phyloP scores from a whole-genome alignment of 495 filamentous ascomycete genomes.

The Alectoria sarmentosa region DNA sequence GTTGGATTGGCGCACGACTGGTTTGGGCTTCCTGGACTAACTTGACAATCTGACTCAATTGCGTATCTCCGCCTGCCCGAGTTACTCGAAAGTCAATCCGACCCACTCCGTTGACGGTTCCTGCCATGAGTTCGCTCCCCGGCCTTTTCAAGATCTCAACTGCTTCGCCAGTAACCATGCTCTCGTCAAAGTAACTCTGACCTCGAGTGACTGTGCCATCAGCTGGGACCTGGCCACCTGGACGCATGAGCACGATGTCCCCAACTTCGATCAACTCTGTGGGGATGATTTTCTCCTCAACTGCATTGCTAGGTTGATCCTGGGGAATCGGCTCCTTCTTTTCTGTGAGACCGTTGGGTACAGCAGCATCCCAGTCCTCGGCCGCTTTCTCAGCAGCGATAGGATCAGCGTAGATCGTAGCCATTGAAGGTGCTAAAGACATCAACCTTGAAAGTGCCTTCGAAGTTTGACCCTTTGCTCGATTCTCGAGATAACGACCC shows the following conservation, averaged over 20 bases:
- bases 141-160: constrained; percentile 85
- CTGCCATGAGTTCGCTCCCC: constrained; percentile 77
- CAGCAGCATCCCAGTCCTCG: constrained; percentile 58
- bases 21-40: constrained; percentile 96
- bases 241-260: constrained; percentile 86
- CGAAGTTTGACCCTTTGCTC: constrained; percentile 93
- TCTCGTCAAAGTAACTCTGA: constrained; percentile 92
- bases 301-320: constrained; percentile 43
- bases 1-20: constrained; percentile 87
- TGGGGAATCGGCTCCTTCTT: constrained; percentile 37
- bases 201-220: constrained; percentile 83
- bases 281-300: constrained; percentile 76
- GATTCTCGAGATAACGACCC: constrained; percentile 87
- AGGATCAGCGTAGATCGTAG: constrained; percentile 94
- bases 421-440: constrained; percentile 93
- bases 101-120: constrained; percentile 91
- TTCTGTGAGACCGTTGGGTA: constrained; percentile 23
- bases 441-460: constrained; percentile 92
- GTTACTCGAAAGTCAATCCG: constrained; percentile 90
- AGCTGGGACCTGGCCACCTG: constrained; percentile 94
- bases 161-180: constrained; percentile 97
- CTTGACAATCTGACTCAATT: constrained; percentile 95
- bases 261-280: constrained; percentile 94
- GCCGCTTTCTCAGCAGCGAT: constrained; percentile 88
- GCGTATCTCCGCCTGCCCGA: constrained; percentile 87